phyloP scores from a whole-genome alignment of 2,329 filamentous ascomycete genomes.

The Xylaria sp. region DNA sequence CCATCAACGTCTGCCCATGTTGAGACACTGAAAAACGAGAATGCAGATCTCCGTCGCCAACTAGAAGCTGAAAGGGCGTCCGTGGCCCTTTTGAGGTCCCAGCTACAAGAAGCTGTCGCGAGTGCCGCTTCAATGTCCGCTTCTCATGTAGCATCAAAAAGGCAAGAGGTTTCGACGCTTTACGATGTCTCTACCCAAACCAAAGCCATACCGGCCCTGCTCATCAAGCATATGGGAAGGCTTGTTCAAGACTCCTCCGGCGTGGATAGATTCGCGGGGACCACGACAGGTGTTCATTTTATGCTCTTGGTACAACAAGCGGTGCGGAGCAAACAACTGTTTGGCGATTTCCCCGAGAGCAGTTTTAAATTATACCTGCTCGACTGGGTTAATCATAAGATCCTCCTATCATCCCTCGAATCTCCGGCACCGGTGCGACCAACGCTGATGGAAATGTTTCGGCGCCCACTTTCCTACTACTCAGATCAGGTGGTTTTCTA shows the following conservation, averaged over 20 bases:
- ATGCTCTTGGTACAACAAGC: neutral
- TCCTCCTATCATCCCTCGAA: neutral
- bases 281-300: neutral
- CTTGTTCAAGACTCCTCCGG: neutral
- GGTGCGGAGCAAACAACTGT: neutral
- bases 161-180: neutral
- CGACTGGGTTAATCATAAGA: neutral
- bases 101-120: neutral
- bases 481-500: neutral
- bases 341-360: neutral
- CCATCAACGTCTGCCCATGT: neutral
- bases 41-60: neutral
- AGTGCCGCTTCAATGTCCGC: neutral
- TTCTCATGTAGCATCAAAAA: neutral
- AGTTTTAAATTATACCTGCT: constrained; percentile 1
- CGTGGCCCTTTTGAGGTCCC: neutral
- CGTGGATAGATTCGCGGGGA: neutral
- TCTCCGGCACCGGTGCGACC: neutral
- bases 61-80: neutral
- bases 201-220: neutral
- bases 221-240: neutral
- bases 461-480: neutral
- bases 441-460: neutral
- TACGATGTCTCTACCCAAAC: neutral
- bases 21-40: neutral